phyloP scores from a whole-genome alignment of 169 alveolate species.

The Plasmodium vinckei region DNA sequence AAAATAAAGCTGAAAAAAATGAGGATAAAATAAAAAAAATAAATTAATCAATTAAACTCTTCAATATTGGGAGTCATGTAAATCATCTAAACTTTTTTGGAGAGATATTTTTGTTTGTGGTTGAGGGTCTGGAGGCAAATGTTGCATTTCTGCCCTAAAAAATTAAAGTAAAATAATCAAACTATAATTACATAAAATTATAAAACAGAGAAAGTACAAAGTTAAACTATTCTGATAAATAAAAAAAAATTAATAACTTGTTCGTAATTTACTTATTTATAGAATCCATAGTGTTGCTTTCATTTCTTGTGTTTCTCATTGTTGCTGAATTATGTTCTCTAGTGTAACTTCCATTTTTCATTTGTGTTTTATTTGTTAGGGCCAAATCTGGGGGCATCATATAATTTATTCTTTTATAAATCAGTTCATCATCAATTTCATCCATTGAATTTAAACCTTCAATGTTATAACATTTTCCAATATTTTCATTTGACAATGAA shows the following conservation, averaged over 20 bases:
- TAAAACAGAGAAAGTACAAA: background rate
- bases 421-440: slow-evolving; percentile 7
- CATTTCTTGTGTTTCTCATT: slow-evolving; percentile 23
- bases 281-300: slow-evolving; percentile 29
- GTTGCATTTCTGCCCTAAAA: slow-evolving; percentile 63
- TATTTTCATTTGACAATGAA: slow-evolving; percentile 13
- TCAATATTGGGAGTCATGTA: background rate
- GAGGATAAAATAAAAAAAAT: background rate
- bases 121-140: slow-evolving; percentile 69
- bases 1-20: background rate
- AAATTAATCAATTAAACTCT: background rate
- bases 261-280: slow-evolving; percentile 33
- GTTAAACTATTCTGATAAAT: background rate
- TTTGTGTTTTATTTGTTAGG: slow-evolving; percentile 13
- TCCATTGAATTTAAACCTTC: background rate
- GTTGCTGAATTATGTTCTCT: slow-evolving; percentile 25
- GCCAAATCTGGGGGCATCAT: slow-evolving; percentile 72
- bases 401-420: slow-evolving; percentile 14
- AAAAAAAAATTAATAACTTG: background rate
- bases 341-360: background rate
- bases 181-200: background rate
- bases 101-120: slow-evolving; percentile 69
- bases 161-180: background rate
- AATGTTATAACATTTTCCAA: background rate
- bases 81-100: slow-evolving; percentile 32